Percentiles rank a stretch among this genome's conserved stretches.
These are phyloP conservation scores for Schizonepeta tenuifolia DNA, from an alignment of 257 asterid genomes.

Conservation along the genomic window DNA sequence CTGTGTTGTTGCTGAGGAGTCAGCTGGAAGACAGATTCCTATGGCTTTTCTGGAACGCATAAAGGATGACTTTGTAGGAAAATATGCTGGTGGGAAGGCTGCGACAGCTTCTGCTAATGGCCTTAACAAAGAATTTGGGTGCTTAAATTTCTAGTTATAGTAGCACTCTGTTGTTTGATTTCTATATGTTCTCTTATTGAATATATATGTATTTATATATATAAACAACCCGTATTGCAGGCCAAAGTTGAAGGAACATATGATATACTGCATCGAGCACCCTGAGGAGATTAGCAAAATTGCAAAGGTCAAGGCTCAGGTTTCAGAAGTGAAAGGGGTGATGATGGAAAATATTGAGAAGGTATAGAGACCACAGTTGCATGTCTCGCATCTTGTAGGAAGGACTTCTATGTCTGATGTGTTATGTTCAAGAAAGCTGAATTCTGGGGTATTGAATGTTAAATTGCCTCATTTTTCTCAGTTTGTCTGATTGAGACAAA, in stretches of 20 bases:
- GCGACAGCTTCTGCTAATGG: conserved; percentile 73
- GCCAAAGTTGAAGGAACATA: conserved; percentile 76
- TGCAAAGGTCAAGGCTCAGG: conserved; percentile 83
- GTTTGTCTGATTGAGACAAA: not conserved
- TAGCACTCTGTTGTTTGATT: not conserved
- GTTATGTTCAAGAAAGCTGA: not conserved
- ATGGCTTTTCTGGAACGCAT: conserved; percentile 81
- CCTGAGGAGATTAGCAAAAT: conserved; percentile 87
- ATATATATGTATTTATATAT: not conserved
- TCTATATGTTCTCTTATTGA: conserved; percentile 6
- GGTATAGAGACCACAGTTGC: conserved; percentile 41
- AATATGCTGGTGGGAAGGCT: conserved; percentile 78
- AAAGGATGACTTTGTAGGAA: conserved; percentile 76
- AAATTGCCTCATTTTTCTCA: not conserved
- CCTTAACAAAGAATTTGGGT: conserved; percentile 82
- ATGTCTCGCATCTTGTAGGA: not conserved
- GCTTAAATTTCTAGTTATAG: conserved; percentile 11
- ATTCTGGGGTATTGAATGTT: not conserved
- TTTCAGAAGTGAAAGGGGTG: conserved; percentile 87
- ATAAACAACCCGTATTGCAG: conserved; percentile 39
- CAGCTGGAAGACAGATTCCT: conserved; percentile 83
- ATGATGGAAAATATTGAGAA: conserved; percentile 92
- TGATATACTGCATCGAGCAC: conserved; percentile 70
- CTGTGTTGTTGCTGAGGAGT: conserved; percentile 89
- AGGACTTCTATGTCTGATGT: not conserved